Evolutionary conservation across 768 basidiomycete species (phyloP).

Genomic region (Agrocybe praecox): DNA sequence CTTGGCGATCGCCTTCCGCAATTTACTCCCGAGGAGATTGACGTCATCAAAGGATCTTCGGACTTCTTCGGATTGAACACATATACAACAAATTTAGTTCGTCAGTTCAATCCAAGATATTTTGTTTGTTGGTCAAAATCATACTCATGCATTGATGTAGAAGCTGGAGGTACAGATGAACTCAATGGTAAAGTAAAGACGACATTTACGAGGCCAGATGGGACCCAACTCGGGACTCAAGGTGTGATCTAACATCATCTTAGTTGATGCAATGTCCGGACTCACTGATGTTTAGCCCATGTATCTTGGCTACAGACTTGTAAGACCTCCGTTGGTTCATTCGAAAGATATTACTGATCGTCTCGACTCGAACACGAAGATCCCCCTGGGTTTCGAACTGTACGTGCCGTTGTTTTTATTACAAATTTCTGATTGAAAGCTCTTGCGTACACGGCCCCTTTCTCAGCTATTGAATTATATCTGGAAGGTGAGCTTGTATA

Average conservation of each 20-base stretch:
- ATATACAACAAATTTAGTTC: slow-evolving; percentile 61
- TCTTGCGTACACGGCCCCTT: slow-evolving; percentile 1
- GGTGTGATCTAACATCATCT: slow-evolving; percentile 30
- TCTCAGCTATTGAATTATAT: slow-evolving; percentile 61
- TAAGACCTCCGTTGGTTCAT: background rate
- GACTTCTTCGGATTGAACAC: slow-evolving; percentile 74
- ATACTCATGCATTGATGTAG: slow-evolving; percentile 31
- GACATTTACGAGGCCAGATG: slow-evolving; percentile 57
- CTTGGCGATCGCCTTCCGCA: slow-evolving; percentile 55
- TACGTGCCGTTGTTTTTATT: slow-evolving; percentile 22
- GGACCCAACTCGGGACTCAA: slow-evolving; percentile 60
- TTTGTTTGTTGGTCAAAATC: background rate
- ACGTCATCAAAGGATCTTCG: slow-evolving; percentile 59
- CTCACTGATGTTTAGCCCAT: slow-evolving; percentile 45
- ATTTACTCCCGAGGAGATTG: slow-evolving; percentile 56
- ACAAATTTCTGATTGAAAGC: background rate
- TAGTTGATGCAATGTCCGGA: background rate
- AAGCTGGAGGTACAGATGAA: slow-evolving; percentile 57
- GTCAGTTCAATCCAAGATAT: slow-evolving; percentile 34
- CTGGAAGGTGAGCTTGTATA: slow-evolving; percentile 70
- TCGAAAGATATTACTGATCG: background rate
- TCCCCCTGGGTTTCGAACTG: slow-evolving; percentile 61
- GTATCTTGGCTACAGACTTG: slow-evolving; percentile 62
- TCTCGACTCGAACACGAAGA: slow-evolving; percentile 28
- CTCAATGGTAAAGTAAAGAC: slow-evolving; percentile 56